These are phyloP conservation scores for Parathielavia appendiculata DNA, from an alignment of 495 filamentous ascomycete genomes.

Conservation along the genomic window DNA sequence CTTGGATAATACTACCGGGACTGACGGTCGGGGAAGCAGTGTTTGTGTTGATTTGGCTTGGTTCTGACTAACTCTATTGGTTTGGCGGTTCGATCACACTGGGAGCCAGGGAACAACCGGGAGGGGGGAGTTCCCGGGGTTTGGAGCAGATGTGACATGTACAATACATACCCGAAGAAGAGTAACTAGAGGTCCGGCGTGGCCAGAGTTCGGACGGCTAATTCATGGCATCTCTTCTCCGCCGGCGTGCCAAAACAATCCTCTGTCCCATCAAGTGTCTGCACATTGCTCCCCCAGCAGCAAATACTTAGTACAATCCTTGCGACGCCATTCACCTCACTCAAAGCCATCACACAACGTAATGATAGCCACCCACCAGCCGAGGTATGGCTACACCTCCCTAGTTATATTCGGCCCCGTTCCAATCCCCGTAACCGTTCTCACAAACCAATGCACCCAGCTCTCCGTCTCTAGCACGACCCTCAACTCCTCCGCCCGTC, in stretches of 20 bases:
- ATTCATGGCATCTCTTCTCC: constrained; percentile 13
- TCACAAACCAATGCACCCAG: constrained; percentile 55
- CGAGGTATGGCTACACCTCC: constrained; percentile 1
- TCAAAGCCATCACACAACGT: background rate
- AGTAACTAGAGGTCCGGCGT: constrained; percentile 12
- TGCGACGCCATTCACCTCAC: background rate
- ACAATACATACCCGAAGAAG: background rate
- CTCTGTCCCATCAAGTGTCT: background rate
- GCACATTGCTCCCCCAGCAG: background rate
- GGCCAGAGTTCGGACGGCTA: constrained; percentile 1
- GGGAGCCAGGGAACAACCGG: background rate
- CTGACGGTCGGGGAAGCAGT: too few species aligned
- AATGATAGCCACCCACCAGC: background rate
- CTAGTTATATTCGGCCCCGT: constrained; percentile 51
- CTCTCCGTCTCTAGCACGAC: constrained; percentile 57
- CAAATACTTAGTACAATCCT: background rate
- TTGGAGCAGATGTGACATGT: background rate
- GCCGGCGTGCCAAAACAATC: background rate
- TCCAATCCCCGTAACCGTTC: constrained; percentile 56
- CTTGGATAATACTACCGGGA: too few species aligned
- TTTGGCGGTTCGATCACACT: background rate
- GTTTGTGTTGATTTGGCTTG: too few species aligned
- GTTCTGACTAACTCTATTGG: background rate
- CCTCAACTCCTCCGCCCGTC: constrained; percentile 64
- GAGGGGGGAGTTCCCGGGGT: background rate